Evolutionary conservation across 495 filamentous ascomycete genomes (phyloP).

Genomic region (Pyrenula aspistea): DNA sequence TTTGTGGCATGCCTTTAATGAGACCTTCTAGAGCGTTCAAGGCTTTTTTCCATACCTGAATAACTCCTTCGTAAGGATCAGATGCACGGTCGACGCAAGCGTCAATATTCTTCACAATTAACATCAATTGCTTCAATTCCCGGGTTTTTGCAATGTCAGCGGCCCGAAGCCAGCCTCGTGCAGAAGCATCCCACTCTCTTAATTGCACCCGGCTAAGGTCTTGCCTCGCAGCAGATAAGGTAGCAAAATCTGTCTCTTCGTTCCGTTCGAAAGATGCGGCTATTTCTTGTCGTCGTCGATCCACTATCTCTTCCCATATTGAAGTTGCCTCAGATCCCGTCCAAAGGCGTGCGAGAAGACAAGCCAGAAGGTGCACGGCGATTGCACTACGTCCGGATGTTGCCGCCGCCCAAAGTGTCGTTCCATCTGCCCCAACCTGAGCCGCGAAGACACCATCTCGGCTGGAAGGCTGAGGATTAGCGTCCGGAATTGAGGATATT

Average conservation of each 20-base stretch:
- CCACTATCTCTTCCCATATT: constrained; percentile 23
- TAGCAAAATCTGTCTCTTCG: no score
- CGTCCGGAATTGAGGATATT: constrained; percentile 4
- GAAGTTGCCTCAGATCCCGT: constrained; percentile 15
- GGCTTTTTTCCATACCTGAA: constrained; percentile 7
- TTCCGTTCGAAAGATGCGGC: no score
- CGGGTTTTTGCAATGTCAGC: not conserved
- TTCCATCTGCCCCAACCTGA: constrained; percentile 15
- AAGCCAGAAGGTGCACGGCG: constrained; percentile 18
- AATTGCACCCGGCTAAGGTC: not conserved
- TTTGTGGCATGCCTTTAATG: constrained; percentile 12
- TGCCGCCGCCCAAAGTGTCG: constrained; percentile 21
- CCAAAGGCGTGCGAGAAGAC: constrained; percentile 20
- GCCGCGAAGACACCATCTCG: constrained; percentile 11
- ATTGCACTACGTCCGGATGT: constrained; percentile 18
- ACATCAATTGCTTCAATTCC: not conserved
- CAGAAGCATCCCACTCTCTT: not conserved
- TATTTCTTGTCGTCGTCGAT: no score
- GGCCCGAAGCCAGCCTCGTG: not conserved
- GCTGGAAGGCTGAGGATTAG: not conserved
- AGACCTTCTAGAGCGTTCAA: constrained; percentile 13
- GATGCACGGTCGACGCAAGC: not conserved
- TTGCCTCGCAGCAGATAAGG: not conserved
- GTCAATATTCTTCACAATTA: not conserved
- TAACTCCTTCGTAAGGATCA: constrained; percentile 4